Base-by-base conservation (phyloP, 2,329 filamentous ascomycete species). In the Didymella pomorum region DNA sequence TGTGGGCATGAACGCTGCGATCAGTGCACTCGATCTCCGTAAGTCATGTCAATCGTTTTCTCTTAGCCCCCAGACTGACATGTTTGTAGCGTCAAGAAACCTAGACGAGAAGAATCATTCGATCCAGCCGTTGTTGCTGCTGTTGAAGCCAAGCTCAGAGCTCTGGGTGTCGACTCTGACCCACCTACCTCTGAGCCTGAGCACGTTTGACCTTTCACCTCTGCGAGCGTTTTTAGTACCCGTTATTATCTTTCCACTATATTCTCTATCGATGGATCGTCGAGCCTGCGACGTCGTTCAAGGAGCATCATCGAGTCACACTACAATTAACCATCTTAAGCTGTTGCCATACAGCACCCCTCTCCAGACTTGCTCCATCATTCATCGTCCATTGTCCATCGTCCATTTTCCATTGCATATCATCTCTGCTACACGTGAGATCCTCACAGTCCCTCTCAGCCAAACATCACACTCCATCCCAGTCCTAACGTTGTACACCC, bases 1-100 rank as follows among this genome's bases (percentile, higher is more conserved):
- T 92, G 89, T 69, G 79, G 81, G 1, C 84, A 89, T 67, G 76
- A 82, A 59, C 86, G 87, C 64, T 88, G 88, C 68, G 76, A 80
- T 2, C 78, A 82, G 52, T 91, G 88, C 68, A 81, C 82, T 16
- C 82, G 89, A 48, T 80, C 74, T 62, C 79, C 80, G 79, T 81
- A 69, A 69, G 80, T 77, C 2, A 47, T 6, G 9, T 21, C 14
- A 12, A n/a, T 5, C 1, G 3, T 2, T 4, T 23, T 29, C 25
- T 16, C 8, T 18, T 26, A 45, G 14, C 14, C 10, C 20, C 28
- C 4, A 6, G 8, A 42, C 67, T 71, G 55, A 70, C 3, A 43
- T 18, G 14, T 23, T 6, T 20, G 28, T 35, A 83, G 82, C 56
- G 84, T 86, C 14, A 84, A 83, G 65, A 87, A 85, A 70, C 81